Evolutionary conservation across 441 rosid species (phyloP).

Genomic region (Erodium texanum): DNA sequence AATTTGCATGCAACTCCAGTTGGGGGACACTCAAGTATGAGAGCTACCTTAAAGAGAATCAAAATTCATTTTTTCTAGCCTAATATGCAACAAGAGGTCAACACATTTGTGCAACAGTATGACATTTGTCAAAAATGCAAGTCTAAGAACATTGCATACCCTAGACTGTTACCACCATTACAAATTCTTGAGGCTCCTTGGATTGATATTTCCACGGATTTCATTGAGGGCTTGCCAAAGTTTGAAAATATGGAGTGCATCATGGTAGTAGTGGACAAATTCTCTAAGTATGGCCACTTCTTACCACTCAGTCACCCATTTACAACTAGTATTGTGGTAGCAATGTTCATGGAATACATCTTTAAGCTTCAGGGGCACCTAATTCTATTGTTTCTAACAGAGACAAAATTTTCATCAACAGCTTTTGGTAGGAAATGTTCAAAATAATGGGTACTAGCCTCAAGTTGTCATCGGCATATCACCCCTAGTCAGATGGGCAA

Average conservation of each 20-base stretch:
- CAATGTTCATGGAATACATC: background rate
- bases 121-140: background rate
- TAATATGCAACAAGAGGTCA: background rate
- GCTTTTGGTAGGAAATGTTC: background rate
- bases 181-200: background rate
- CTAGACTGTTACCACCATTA: background rate
- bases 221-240: background rate
- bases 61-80: background rate
- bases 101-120: background rate
- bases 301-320: background rate
- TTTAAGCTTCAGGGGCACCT: background rate
- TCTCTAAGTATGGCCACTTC: background rate
- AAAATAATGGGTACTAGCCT: background rate
- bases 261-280: background rate
- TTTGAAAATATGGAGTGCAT: background rate
- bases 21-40: background rate
- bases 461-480: background rate
- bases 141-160: no score
- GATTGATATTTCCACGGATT: background rate
- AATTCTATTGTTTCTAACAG: background rate
- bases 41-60: background rate
- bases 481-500: background rate
- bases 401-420: background rate
- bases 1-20: background rate
- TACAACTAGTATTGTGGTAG: background rate